A percentile compares a stretch with the other conserved stretches of the same genome.
Evolutionary conservation across 2,329 filamentous ascomycete genomes (phyloP).

Genomic region (Trichoderma gracile): DNA sequence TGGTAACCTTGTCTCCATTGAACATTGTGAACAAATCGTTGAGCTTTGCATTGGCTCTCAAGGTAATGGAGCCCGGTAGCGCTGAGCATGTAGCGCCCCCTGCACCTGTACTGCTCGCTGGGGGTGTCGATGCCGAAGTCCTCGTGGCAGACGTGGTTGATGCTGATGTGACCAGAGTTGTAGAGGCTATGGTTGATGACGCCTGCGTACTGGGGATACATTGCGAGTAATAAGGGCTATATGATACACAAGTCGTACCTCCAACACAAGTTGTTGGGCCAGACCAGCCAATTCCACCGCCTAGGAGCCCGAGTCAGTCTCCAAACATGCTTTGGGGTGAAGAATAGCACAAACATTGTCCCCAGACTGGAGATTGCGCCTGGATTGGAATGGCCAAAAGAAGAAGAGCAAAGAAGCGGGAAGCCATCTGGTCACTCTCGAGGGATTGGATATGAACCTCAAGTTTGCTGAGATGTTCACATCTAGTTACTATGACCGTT

Average conservation of each 20-base stretch:
- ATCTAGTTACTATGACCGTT: too few species aligned
- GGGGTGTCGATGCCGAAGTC: not conserved
- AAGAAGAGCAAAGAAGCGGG: not conserved
- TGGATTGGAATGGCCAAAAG: not conserved
- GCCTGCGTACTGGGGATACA: not conserved
- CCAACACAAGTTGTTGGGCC: constrained; percentile 13
- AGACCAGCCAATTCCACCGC: constrained; percentile 13
- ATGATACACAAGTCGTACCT: constrained; percentile 4
- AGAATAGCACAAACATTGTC: not conserved
- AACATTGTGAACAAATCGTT: constrained; percentile 14
- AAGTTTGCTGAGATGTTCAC: too few species aligned
- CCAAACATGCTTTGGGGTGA: not conserved
- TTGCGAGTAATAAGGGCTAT: constrained; percentile 2
- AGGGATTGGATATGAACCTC: not conserved
- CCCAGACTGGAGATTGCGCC: constrained; percentile 4
- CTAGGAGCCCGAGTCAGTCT: not conserved
- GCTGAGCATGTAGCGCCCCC: constrained; percentile 4
- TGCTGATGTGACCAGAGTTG: not conserved
- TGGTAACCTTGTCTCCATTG: constrained; percentile 9
- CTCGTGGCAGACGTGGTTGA: not conserved
- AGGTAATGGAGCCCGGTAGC: not conserved
- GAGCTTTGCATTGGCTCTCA: constrained; percentile 5
- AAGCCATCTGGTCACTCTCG: not conserved
- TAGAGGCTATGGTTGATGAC: not conserved
- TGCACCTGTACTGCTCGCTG: not conserved